A percentile compares a stretch with the other conserved stretches of the same genome.
phyloP scores from a whole-genome alignment of 2,329 filamentous ascomycete species.

The Colletotrichum caudatum region DNA sequence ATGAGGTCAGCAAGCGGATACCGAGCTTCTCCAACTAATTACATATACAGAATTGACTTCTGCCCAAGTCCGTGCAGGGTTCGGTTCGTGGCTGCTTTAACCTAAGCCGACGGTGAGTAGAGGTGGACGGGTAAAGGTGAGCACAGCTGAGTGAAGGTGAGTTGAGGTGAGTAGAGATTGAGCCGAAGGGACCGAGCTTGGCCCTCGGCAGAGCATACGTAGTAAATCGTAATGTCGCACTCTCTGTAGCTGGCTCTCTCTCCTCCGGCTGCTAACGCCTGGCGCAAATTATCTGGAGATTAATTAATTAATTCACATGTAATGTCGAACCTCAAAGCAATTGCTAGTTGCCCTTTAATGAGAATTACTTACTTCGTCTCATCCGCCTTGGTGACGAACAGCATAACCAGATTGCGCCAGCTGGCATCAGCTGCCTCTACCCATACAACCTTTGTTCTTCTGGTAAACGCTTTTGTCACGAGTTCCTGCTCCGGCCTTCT shows the following conservation, averaged over 20 bases:
- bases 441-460: background rate
- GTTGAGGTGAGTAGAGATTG: background rate
- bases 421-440: background rate
- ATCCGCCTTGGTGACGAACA: background rate
- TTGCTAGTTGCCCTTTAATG: background rate
- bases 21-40: constrained; percentile 22
- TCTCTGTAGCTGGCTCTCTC: background rate
- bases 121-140: background rate
- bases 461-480: background rate
- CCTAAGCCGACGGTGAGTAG: background rate
- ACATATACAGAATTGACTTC: background rate
- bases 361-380: background rate
- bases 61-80: background rate
- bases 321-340: background rate
- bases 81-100: background rate
- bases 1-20: background rate
- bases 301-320: background rate
- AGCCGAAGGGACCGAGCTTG: background rate
- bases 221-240: background rate
- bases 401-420: background rate
- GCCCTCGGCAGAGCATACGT: background rate
- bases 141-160: background rate
- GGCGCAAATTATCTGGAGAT: background rate
- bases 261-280: background rate
- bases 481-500: background rate